Percentiles rank a stretch among this genome's conserved stretches.
Evolutionary conservation across 805 yeast genomes (phyloP).

Genomic region (Hyphopichia homilentoma): DNA sequence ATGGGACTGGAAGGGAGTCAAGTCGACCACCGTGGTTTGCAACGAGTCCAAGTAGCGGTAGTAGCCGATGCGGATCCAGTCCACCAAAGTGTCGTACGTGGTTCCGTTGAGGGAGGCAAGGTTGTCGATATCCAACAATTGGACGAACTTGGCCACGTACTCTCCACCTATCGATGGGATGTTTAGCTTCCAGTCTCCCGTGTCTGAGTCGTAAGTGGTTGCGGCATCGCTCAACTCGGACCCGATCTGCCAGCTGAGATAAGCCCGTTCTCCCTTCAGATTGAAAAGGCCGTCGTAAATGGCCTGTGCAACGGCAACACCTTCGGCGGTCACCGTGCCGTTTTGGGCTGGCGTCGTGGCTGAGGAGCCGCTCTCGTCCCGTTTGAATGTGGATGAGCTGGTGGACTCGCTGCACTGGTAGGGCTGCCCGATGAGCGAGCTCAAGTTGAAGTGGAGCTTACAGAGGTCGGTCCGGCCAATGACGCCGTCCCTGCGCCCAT

Average conservation of each 20-base stretch:
- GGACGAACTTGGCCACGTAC: conserved; percentile 5
- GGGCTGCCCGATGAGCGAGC: conserved; percentile 3
- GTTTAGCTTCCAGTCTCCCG: conserved; percentile 3
- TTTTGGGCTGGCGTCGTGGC: conserved; percentile 5
- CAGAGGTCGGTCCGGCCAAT: conserved; percentile 4
- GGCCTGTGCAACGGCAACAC: conserved; percentile 6
- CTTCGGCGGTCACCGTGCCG: conserved; percentile 5
- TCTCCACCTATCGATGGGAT: conserved; percentile 6
- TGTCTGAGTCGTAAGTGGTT: conserved; percentile 2
- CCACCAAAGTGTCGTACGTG: conserved; percentile 5
- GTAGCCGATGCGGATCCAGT: conserved; percentile 4
- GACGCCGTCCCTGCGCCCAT: conserved; percentile 5
- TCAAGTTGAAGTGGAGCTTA: conserved; percentile 4
- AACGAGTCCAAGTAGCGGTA: conserved; percentile 2
- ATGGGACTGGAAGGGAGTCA: conserved; percentile 1
- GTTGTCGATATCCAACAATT: conserved; percentile 5
- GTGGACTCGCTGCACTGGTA: conserved; percentile 5
- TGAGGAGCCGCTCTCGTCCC: too few species aligned
- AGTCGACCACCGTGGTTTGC: conserved; percentile 2
- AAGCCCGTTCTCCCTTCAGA: conserved; percentile 4
- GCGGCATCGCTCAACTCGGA: conserved; percentile 3
- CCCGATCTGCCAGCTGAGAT: conserved; percentile 4
- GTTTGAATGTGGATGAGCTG: too few species aligned
- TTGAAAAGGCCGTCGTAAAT: conserved; percentile 5
- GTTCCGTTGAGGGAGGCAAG: conserved; percentile 1